Evolutionary conservation across 2,329 filamentous ascomycete genomes (phyloP).

Genomic region (Xenoacremonium recifei): DNA sequence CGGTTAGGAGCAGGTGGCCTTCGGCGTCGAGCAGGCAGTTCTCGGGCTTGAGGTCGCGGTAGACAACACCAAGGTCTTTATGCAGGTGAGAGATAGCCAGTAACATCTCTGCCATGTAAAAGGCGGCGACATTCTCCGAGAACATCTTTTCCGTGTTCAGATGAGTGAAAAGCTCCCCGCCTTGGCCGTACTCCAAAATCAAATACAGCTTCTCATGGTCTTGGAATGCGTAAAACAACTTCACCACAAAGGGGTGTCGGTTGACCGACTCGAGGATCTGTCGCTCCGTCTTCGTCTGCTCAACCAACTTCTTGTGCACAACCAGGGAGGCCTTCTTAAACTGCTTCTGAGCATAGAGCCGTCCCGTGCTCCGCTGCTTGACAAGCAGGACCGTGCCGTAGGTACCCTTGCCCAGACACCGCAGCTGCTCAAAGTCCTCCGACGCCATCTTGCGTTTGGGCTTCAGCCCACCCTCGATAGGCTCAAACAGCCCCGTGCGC

Average conservation of each 20-base stretch:
- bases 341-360: slow-evolving; percentile 95
- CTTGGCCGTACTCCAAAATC: slow-evolving; percentile 95
- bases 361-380: slow-evolving; percentile 82
- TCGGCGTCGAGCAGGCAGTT: slow-evolving; percentile 92
- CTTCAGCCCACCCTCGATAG: slow-evolving; percentile 54
- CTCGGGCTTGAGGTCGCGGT: slow-evolving; percentile 95
- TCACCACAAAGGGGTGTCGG: slow-evolving; percentile 95
- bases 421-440: slow-evolving; percentile 84
- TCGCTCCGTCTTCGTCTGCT: slow-evolving; percentile 97
- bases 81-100: slow-evolving; percentile 92
- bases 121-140: slow-evolving; percentile 80
- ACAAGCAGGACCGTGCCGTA: slow-evolving; percentile 95
- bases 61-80: slow-evolving; percentile 87
- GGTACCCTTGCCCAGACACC: slow-evolving; percentile 92
- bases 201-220: slow-evolving; percentile 97
- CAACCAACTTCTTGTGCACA: slow-evolving; percentile 91
- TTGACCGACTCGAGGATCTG: slow-evolving; percentile 94
- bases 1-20: slow-evolving; percentile 89
- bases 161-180: slow-evolving; percentile 95
- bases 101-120: slow-evolving; percentile 99
- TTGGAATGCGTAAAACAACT: slow-evolving; percentile 97
- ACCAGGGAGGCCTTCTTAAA: slow-evolving; percentile 96
- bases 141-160: slow-evolving; percentile 95
- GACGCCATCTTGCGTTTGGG: slow-evolving; percentile 81
- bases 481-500: slow-evolving; percentile 41